Evolutionary conservation across 352 stramenopile genomes (phyloP).

Genomic region (Phytophthora rubi): DNA sequence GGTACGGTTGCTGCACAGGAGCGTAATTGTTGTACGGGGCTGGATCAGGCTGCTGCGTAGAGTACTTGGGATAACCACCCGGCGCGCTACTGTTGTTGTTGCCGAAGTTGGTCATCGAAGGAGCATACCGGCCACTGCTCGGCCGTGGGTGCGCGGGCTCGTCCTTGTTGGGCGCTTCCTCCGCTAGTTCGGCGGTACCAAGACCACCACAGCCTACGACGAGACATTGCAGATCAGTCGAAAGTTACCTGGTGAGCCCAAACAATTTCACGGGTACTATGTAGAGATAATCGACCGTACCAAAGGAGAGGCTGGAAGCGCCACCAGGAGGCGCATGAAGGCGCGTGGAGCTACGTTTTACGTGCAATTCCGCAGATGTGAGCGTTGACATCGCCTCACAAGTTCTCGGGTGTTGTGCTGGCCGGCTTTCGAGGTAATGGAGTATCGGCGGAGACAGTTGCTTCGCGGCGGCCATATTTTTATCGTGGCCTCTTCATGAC

Average conservation of each 20-base stretch:
- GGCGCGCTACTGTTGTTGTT: conserved; percentile 22
- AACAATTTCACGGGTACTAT: not conserved
- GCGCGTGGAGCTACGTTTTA: conserved; percentile 81
- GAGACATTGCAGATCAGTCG: conserved; percentile 1
- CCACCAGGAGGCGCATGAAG: conserved; percentile 74
- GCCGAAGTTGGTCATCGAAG: conserved; percentile 10
- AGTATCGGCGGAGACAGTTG: not conserved
- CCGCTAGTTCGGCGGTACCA: conserved; percentile 47
- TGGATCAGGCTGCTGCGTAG: conserved; percentile 2
- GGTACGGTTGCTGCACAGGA: conserved; percentile 27
- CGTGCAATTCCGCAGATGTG: conserved; percentile 73
- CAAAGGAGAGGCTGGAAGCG: conserved; percentile 73
- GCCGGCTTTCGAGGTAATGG: not conserved
- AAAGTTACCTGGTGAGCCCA: not conserved
- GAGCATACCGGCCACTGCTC: conserved; percentile 19
- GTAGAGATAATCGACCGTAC: conserved; percentile 24
- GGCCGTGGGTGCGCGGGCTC: conserved; percentile 20
- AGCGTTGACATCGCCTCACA: conserved; percentile 70
- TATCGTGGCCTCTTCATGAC: not conserved
- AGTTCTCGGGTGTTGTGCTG: conserved; percentile 1
- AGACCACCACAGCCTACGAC: conserved; percentile 51
- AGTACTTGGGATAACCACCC: conserved; percentile 17
- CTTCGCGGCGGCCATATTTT: conserved; percentile 13
- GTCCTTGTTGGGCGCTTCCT: conserved; percentile 24
- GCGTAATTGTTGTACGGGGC: conserved; percentile 17